Evolutionary conservation across 495 filamentous ascomycete genomes (phyloP).

Genomic region (Hypoxylon intermedium): DNA sequence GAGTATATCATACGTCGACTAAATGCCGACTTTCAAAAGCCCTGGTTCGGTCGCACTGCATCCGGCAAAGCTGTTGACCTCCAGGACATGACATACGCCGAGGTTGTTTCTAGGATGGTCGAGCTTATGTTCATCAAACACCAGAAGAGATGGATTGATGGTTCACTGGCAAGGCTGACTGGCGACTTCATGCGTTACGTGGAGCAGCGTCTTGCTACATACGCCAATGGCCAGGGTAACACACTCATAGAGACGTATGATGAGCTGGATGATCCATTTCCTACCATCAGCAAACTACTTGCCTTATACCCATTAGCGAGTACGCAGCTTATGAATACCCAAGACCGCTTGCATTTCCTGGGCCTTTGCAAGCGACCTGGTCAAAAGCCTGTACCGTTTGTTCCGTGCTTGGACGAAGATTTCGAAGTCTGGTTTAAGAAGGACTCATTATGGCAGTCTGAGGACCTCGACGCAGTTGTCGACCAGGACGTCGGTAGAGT

Average conservation of each 20-base stretch:
- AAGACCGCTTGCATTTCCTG: slow-evolving; percentile 85
- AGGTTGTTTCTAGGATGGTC: slow-evolving; percentile 82
- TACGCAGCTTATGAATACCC: slow-evolving; percentile 79
- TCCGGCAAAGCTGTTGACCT: slow-evolving; percentile 77
- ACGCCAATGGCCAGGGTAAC: slow-evolving; percentile 49
- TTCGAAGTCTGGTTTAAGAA: slow-evolving; percentile 95
- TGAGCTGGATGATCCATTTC: slow-evolving; percentile 73
- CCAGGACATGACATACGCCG: slow-evolving; percentile 86
- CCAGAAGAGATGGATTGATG: slow-evolving; percentile 82
- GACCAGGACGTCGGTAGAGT: slow-evolving; percentile 83
- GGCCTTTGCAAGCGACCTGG: slow-evolving; percentile 77
- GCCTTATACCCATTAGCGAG: slow-evolving; percentile 71
- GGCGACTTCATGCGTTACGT: slow-evolving; percentile 85
- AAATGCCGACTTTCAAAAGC: slow-evolving; percentile 89
- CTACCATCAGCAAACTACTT: slow-evolving; percentile 69
- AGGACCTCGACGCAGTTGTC: slow-evolving; percentile 84
- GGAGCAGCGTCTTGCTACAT: slow-evolving; percentile 76
- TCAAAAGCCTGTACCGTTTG: slow-evolving; percentile 88
- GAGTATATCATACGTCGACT: slow-evolving; percentile 88
- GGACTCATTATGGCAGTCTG: slow-evolving; percentile 89
- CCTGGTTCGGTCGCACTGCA: slow-evolving; percentile 84
- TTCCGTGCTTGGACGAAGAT: slow-evolving; percentile 81
- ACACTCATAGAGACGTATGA: slow-evolving; percentile 72
- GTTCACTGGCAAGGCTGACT: slow-evolving; percentile 71
- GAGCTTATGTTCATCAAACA: slow-evolving; percentile 88